A percentile compares a stretch with the other conserved stretches of the same genome.
phyloP scores from a whole-genome alignment of 2,329 filamentous ascomycete genomes.

The Aspergillus sp. region DNA sequence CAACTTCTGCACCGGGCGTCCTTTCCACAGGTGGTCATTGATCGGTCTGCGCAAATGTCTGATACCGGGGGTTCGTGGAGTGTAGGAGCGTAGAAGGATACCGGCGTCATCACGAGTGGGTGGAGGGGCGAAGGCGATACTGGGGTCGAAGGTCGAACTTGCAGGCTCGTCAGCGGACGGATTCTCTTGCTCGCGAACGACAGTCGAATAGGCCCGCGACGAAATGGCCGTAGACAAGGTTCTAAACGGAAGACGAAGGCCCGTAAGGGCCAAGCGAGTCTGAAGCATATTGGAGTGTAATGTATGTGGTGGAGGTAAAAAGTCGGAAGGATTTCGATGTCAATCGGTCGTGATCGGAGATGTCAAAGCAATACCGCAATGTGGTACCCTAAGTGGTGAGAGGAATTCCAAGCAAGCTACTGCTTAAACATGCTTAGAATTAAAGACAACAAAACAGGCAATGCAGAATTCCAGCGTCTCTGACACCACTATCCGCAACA shows the following conservation, averaged over 20 bases:
- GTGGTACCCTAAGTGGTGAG: neutral
- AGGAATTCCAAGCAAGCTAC: slow-evolving; percentile 2
- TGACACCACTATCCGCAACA: slow-evolving; percentile 15
- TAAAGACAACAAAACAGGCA: neutral
- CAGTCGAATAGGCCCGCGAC: slow-evolving; percentile 56
- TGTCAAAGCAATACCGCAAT: slow-evolving; percentile 3
- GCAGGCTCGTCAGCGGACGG: slow-evolving; percentile 31
- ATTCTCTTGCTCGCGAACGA: slow-evolving; percentile 39
- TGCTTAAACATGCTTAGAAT: slow-evolving; percentile 17
- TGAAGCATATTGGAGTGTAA: slow-evolving; percentile 59
- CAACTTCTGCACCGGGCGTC: slow-evolving; percentile 75
- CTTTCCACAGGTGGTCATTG: slow-evolving; percentile 97
- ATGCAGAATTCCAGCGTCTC: neutral
- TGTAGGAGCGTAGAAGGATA: slow-evolving; percentile 75
- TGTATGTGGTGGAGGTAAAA: neutral
- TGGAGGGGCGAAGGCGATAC: slow-evolving; percentile 48
- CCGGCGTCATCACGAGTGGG: slow-evolving; percentile 44
- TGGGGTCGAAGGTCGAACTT: slow-evolving; percentile 40
- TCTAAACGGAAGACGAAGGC: slow-evolving; percentile 51
- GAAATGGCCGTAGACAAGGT: slow-evolving; percentile 45
- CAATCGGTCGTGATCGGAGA: slow-evolving; percentile 13
- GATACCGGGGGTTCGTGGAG: slow-evolving; percentile 86
- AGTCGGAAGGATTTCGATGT: neutral
- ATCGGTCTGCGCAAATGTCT: slow-evolving; percentile 88
- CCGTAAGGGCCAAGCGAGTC: slow-evolving; percentile 61